Percentiles rank a stretch among this genome's conserved stretches.
Conservation (phyloP, 192 early-diverging fungal species). For the Phlyctochytrium planicorne region DNA sequence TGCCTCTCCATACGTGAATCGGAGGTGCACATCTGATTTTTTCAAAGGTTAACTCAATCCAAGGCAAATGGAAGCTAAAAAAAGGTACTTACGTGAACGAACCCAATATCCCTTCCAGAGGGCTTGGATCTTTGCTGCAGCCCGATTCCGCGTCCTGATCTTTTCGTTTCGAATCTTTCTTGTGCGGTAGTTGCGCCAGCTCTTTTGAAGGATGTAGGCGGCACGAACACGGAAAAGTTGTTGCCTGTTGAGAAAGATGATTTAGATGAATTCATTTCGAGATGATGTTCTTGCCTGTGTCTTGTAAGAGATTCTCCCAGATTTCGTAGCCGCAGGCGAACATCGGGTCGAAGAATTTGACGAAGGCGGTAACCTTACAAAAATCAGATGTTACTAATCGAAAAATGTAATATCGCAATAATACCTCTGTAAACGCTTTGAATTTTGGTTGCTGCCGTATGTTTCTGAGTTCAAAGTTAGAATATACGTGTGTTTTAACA, state of each 20-base stretch:
- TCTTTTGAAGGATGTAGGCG: slow-evolving; percentile 53
- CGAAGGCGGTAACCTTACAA: slow-evolving; percentile 47
- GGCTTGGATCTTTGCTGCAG: slow-evolving; percentile 55
- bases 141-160: slow-evolving; percentile 50
- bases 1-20: slow-evolving; percentile 60
- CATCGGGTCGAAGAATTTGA: slow-evolving; percentile 43
- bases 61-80: slow-evolving; percentile 10
- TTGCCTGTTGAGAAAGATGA: slow-evolving; percentile 20
- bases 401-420: not conserved
- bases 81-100: slow-evolving; percentile 47
- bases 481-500: no score
- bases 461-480: slow-evolving; percentile 28
- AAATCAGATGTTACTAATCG: slow-evolving; percentile 10
- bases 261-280: not conserved
- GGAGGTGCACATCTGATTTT: slow-evolving; percentile 47
- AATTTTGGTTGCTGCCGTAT: slow-evolving; percentile 46
- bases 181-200: slow-evolving; percentile 44
- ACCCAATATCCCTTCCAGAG: slow-evolving; percentile 62
- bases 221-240: slow-evolving; percentile 43
- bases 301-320: slow-evolving; percentile 47
- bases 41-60: not conserved
- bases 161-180: slow-evolving; percentile 47
- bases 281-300: slow-evolving; percentile 29
- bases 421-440: slow-evolving; percentile 50
- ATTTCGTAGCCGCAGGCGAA: slow-evolving; percentile 38